phyloP scores from a whole-genome alignment of 2,329 filamentous ascomycete genomes.

The Trichoderma oligosporum region DNA sequence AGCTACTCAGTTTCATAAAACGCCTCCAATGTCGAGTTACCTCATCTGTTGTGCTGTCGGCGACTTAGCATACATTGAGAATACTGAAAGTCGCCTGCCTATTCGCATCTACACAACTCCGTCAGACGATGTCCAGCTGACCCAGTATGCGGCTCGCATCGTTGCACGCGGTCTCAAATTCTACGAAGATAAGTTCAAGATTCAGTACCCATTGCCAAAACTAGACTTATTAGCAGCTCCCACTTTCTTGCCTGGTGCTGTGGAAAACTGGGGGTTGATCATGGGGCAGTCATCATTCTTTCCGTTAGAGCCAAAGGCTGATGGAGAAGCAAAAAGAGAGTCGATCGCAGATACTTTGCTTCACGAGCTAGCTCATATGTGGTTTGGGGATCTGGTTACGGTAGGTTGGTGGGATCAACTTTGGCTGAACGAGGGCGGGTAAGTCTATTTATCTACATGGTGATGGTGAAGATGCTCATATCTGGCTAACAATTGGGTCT shows the following conservation, averaged over 20 bases:
- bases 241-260: slow-evolving; percentile 80
- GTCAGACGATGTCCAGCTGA: slow-evolving; percentile 81
- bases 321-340: slow-evolving; percentile 84
- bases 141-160: slow-evolving; percentile 76
- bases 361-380: slow-evolving; percentile 93
- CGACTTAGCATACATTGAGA: slow-evolving; percentile 95
- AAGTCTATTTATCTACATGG: slow-evolving; percentile 75
- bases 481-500: neutral
- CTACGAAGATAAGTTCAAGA: slow-evolving; percentile 87
- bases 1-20: slow-evolving; percentile 71
- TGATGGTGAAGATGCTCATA: slow-evolving; percentile 70
- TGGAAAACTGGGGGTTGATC: slow-evolving; percentile 94
- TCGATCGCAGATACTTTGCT: slow-evolving; percentile 92
- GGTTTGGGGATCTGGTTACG: slow-evolving; percentile 89
- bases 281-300: slow-evolving; percentile 92
- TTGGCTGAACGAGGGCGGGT: slow-evolving; percentile 77
- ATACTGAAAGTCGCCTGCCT: slow-evolving; percentile 82
- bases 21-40: slow-evolving; percentile 85
- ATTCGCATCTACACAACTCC: slow-evolving; percentile 92
- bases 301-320: slow-evolving; percentile 84
- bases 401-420: slow-evolving; percentile 95
- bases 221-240: slow-evolving; percentile 84
- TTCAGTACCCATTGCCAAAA: slow-evolving; percentile 89
- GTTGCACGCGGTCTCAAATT: slow-evolving; percentile 90
- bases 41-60: slow-evolving; percentile 88